Evolutionary conservation across 169 alveolate genomes (phyloP), one percentile per base, ranked within the genome.

Genomic region (Babesia gibsoni): DNA sequence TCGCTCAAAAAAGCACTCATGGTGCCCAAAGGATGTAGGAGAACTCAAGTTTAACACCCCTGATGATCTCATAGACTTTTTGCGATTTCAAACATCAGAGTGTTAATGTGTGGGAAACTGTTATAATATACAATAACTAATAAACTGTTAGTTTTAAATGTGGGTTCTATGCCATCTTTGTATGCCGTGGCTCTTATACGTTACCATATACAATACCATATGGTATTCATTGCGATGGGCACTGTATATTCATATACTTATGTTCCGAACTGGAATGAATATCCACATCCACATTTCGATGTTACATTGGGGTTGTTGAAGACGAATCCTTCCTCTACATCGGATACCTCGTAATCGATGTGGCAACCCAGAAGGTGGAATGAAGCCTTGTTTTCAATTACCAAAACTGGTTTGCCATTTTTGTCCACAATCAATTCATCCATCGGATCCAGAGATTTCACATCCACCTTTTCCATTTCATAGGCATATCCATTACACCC

Each of bases 261-360:
- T n/a, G n/a, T n/a, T n/a, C n/a, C n/a, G n/a, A 79, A 68, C 20
- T 57, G 54, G 30, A 79, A 79, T 27, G 79, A 58, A 53, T 42
- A 56, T 9, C 88, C 88, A 42, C 88, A 79, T 7, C 88, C 88
- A 64, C 88, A 79, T 49, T 63, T 64, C 9, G 88, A 79, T 23
- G 78, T 69, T 49, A 79, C 73, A 68, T 79, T 79, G 8, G 88
- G 88, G 72, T 79, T 79, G 42, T 58, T 66, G 52, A 79, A 79
- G 3, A 66, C 54, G 29, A 79, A 79, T n/a, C 83, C 88, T 37
- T 68, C 83, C 18, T 64, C 80, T 22, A 68, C 25, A 27, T 72
- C 69, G 22, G 64, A 67, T 48, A 45, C 67, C 16, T 32, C 25
- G 65, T 68, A 70, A 61, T 70, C 88, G 6, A 79, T 70, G 43